Evolutionary conservation across 352 stramenopile genomes (phyloP).

Genomic region (Phytophthora quininea): DNA sequence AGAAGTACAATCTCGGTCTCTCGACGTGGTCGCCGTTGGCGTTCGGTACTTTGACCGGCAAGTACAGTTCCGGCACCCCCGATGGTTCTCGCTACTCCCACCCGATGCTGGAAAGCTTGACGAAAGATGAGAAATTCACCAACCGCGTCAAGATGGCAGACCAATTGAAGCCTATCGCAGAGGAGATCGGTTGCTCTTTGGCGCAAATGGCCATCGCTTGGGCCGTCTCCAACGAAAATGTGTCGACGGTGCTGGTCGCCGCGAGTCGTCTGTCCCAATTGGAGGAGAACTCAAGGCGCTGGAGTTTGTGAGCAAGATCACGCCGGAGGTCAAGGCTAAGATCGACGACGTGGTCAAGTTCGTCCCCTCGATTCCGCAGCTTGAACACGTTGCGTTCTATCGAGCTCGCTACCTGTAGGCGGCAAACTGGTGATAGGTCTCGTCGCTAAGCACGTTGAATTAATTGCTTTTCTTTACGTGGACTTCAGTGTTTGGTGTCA

Average conservation of each 20-base stretch:
- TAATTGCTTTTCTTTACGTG: too few species aligned
- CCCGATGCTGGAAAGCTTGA: not conserved
- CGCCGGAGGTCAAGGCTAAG: not conserved
- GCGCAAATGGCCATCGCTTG: not conserved
- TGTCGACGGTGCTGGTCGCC: not conserved
- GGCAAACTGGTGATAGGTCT: too few species aligned
- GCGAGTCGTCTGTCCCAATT: not conserved
- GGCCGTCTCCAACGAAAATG: not conserved
- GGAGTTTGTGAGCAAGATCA: not conserved
- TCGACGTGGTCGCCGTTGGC: not conserved
- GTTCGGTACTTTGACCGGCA: not conserved
- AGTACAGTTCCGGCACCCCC: not conserved
- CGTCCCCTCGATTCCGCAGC: not conserved
- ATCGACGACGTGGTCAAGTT: not conserved
- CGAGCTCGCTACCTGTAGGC: not conserved
- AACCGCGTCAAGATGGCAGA: not conserved
- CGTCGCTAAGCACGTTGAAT: too few species aligned
- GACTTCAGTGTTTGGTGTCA: not conserved
- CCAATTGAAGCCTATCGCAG: not conserved
- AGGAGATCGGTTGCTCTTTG: not conserved
- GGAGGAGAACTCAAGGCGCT: not conserved
- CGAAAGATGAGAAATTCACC: not conserved
- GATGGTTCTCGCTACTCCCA: not conserved
- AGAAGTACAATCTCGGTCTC: not conserved
- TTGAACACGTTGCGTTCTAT: not conserved